Evolutionary conservation across 1,284 basidiomycete species (phyloP).

Genomic region (Trichosporon coremiiforme): DNA sequence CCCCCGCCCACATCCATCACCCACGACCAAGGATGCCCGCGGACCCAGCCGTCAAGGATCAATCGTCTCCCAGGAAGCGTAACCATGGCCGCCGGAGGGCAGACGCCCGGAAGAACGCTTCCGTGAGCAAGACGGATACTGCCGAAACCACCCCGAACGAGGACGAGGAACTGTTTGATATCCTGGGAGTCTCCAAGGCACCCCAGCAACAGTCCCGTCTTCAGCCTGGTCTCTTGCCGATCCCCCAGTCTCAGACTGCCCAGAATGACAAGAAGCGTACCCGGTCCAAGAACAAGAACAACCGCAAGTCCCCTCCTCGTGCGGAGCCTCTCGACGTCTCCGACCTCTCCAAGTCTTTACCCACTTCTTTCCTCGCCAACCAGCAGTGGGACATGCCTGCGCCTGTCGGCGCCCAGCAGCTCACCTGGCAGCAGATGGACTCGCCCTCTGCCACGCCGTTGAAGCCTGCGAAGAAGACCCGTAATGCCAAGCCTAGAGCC

Average conservation of each 20-base stretch:
- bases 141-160: slow-evolving; percentile 26
- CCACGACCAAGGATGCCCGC: slow-evolving; percentile 12
- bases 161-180: slow-evolving; percentile 43
- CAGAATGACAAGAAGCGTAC: slow-evolving; percentile 21
- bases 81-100: slow-evolving; percentile 11
- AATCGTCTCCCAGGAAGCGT: slow-evolving; percentile 3
- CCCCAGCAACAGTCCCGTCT: slow-evolving; percentile 18
- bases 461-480: slow-evolving; percentile 19
- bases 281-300: slow-evolving; percentile 23
- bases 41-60: slow-evolving; percentile 5
- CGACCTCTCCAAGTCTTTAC: slow-evolving; percentile 26
- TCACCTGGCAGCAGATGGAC: slow-evolving; percentile 50
- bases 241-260: neutral
- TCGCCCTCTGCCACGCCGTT: slow-evolving; percentile 10
- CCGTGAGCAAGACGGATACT: slow-evolving; percentile 25
- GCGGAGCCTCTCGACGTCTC: slow-evolving; percentile 20
- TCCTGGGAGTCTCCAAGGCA: slow-evolving; percentile 39
- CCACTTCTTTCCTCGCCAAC: slow-evolving; percentile 28
- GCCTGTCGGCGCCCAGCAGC: slow-evolving; percentile 28
- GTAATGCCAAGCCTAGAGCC: neutral
- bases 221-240: neutral
- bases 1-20: neutral
- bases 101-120: slow-evolving; percentile 14
- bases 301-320: slow-evolving; percentile 13
- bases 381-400: slow-evolving; percentile 51